Conservation (phyloP, 1,139 yeast genomes). For the Candida tropicalis region DNA sequence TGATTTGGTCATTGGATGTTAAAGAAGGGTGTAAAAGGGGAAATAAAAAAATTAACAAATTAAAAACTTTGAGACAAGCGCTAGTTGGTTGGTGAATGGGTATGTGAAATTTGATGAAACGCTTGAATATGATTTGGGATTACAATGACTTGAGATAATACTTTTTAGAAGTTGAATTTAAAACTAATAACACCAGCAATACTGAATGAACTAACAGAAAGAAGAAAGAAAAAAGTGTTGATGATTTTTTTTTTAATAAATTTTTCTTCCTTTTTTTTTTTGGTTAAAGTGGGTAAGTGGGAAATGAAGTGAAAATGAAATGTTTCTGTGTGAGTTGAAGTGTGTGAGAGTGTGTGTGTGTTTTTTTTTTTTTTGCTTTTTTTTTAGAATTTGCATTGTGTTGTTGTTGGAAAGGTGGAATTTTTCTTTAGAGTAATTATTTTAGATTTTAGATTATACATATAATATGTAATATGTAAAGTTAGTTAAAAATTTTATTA, state of each 20-base stretch:
- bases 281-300: too few species aligned
- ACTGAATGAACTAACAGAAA: too few species aligned
- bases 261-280: background rate
- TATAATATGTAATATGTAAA: background rate
- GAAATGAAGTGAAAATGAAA: background rate
- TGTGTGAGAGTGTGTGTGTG: background rate
- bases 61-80: too few species aligned
- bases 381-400: background rate
- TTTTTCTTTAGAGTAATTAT: background rate
- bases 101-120: too few species aligned
- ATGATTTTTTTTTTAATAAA: background rate
- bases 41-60: too few species aligned
- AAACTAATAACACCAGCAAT: too few species aligned
- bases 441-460: background rate
- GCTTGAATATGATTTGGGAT: too few species aligned
- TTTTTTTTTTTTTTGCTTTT: background rate
- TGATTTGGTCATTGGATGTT: conserved; percentile 15
- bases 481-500: too few species aligned
- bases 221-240: background rate
- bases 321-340: background rate
- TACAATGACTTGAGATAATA: too few species aligned
- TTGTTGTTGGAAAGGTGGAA: conserved; percentile 3
- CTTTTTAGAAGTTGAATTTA: too few species aligned
- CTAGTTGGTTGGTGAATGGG: background rate
- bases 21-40: background rate